Evolutionary conservation across 2,329 filamentous ascomycete genomes (phyloP), one percentile per base, ranked within the genome.

Genomic region (Zelopaecilomyces penicillatus): DNA sequence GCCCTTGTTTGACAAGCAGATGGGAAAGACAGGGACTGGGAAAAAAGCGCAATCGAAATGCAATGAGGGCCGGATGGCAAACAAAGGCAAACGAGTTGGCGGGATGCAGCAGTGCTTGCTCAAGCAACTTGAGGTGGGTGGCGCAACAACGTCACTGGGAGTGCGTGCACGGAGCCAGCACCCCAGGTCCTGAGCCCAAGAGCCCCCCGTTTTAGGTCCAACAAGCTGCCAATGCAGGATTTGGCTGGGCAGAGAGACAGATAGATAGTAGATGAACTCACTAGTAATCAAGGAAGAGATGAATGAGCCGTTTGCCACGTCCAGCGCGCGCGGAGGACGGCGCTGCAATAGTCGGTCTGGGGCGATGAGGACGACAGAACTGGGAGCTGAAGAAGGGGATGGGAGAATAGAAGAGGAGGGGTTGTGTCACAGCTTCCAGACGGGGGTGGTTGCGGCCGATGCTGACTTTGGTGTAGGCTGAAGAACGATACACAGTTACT

Each of bases 111-210:
- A 34, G 19, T 19, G 19, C 19, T 19, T 19, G 19, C 19, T 19
- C 19, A 19, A 19, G 19, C 31, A 39, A 37, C 30, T 11, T 37
- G 33, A 11, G 37, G 37, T 36, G 45, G 19, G 41, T 26, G 41
- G 41, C 45, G 19, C 45, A 40, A 30, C 43, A 44, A 44, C 42
- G 37, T 47, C 45, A 41, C 42, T 43, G 37, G 19, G 19, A 19
- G 19, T 19, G 19, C 19, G 19, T 19, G 19, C 19, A 19, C 19
- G 19, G 19, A 19, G 19, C 19, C 19, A 19, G 44, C 44, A 31
- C 32, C 45, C 32, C 30, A 34, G 39, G 12, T 34, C 30, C 26
- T n/a, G 37, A 37, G 41, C 45, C 45, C 32, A 44, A 33, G 37
- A 42, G 32, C 33, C 39, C 39, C 27, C 43, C 12, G 19, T 36